Evolutionary conservation across 768 basidiomycete genomes (phyloP).

Genomic region (Mrakia blollopis): DNA sequence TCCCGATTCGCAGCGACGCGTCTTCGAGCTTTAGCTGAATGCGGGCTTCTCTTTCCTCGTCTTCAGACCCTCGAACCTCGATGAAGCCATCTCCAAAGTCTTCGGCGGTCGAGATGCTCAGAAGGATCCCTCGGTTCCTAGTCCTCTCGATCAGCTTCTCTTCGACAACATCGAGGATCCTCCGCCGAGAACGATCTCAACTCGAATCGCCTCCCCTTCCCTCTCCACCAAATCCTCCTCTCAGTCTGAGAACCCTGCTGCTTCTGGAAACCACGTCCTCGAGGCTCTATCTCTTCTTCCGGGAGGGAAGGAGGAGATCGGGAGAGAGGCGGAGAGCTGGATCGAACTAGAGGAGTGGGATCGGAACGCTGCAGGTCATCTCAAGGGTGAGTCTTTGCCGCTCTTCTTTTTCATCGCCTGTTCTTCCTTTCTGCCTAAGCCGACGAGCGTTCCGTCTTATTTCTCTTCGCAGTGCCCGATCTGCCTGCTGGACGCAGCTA

Average conservation of each 20-base stretch:
- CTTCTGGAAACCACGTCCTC: neutral
- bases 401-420: neutral
- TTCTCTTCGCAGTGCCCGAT: neutral
- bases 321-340: neutral
- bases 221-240: neutral
- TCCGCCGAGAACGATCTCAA: neutral
- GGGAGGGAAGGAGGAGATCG: constrained; percentile 2
- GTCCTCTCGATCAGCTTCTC: neutral
- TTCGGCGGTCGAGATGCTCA: neutral
- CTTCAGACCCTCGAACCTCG: neutral
- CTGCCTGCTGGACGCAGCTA: neutral
- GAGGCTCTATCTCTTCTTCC: neutral
- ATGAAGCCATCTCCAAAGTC: neutral
- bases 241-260: neutral
- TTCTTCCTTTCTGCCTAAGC: neutral
- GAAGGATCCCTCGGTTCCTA: neutral
- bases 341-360: constrained; percentile 8
- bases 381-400: neutral
- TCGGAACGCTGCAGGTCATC: neutral
- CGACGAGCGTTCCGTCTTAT: neutral
- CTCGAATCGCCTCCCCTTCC: neutral
- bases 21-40: neutral
- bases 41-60: neutral
- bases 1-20: no score
- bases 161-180: neutral